Evolutionary conservation across 495 filamentous ascomycete genomes (phyloP), one percentile per base, ranked within the genome.

Genomic region (Talaromyces wortmannii): DNA sequence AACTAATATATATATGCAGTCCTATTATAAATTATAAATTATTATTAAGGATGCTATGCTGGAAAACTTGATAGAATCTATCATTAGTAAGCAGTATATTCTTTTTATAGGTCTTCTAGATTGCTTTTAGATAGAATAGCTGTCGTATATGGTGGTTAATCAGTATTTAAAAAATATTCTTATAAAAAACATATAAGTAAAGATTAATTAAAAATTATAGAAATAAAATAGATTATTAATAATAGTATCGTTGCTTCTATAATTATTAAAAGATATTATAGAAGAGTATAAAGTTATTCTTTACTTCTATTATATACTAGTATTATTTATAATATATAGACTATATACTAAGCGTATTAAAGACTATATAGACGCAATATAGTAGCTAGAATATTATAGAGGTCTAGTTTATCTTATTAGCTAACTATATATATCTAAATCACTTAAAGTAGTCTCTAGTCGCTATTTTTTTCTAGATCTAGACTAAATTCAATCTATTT

Each of bases 191-290:
- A 5, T 45, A 50, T 3, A 8, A 47, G 47, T 55, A 31, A 50
- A 55, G n/a, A 44, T 52, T 16, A 52, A 53, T 33, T 42, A 54
- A 52, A 42, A 30, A 33, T 53, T 54, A 53, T 36, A 52, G 23
- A 57, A 51, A 52, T 2, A 53, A 33, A 52, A 12, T 42, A 53
- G 52, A 53, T 32, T 8, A 50, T 52, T 30, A 44, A 52, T 18
- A 52, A 15, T 50, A 18, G 32, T 52, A 51, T n/a, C 31, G 11
- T 4, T 3, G 42, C 6, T 13, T 53, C 31, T 52, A 52, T 18
- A 56, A 52, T 8, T 56, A 52, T 5, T 31, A 29, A 32, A 56
- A 56, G 8, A 51, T 6, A 56, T 53, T 56, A 51, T 31, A 52
- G 50, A 32, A 29, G 2, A 18, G 17, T 5, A 18, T 5, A 55